These are phyloP conservation scores for Cyclospora cayetanensis DNA, from an alignment of 169 alveolate genomes.

Conservation along the genomic window DNA sequence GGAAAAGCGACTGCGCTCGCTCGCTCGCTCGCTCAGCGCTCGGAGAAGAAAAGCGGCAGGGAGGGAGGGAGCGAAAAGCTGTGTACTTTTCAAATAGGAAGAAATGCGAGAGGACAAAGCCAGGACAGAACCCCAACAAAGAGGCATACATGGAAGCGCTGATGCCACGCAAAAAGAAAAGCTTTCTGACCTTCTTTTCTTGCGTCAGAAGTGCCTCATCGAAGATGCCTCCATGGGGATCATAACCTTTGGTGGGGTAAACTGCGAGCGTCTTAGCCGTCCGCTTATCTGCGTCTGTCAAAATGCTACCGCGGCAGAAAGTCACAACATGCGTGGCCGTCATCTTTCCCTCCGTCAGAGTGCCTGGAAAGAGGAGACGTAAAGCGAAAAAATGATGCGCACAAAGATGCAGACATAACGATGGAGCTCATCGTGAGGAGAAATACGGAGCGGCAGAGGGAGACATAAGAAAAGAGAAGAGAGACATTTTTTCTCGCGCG, in stretches of 20 bases:
- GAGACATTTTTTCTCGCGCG: too few relatives aligned
- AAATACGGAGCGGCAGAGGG: slow-evolving; percentile 97
- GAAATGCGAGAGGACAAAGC: not conserved
- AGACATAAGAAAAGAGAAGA: too few relatives aligned
- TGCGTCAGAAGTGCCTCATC: slow-evolving; percentile 75
- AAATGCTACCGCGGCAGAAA: slow-evolving; percentile 78
- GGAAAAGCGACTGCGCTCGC: too few relatives aligned
- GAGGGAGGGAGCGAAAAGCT: too few relatives aligned
- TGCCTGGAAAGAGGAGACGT: slow-evolving; percentile 97
- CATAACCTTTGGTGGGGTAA: slow-evolving; percentile 91
- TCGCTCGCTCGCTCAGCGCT: too few relatives aligned
- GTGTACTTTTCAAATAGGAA: not conserved
- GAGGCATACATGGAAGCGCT: not conserved
- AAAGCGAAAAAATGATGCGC: slow-evolving; percentile 95
- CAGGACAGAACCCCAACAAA: not conserved
- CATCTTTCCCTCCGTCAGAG: slow-evolving; percentile 97
- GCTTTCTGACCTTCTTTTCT: slow-evolving; percentile 57
- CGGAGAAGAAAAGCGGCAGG: not conserved
- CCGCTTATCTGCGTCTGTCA: not conserved
- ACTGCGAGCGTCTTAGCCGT: slow-evolving; percentile 72
- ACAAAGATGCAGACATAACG: too few relatives aligned
- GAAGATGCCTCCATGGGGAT: slow-evolving; percentile 91
- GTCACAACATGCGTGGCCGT: slow-evolving; percentile 88
- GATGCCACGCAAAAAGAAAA: too few relatives aligned
- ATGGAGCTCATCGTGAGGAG: too few relatives aligned